These are phyloP conservation scores for Coffea humblotiana DNA, from an alignment of 305 asterid species.

Conservation along the genomic window DNA sequence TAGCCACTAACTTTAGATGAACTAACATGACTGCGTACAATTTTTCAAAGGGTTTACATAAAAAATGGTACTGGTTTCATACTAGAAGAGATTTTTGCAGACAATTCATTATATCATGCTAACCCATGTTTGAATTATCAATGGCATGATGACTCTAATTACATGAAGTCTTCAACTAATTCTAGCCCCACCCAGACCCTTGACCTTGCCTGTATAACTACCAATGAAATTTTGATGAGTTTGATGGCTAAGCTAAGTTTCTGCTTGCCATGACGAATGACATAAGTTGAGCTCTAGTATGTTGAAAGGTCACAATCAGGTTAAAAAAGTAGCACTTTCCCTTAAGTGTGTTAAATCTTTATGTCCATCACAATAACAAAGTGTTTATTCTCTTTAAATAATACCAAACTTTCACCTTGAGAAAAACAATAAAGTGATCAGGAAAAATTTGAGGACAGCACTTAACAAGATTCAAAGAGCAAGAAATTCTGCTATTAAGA, in stretches of 20 bases:
- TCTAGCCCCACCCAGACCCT: not conserved
- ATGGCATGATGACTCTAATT: not conserved
- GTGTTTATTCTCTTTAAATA: not conserved
- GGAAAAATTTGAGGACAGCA: not conserved
- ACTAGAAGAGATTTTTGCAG: not conserved
- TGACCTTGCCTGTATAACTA: not conserved
- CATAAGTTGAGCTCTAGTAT: not conserved
- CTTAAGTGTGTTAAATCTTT: not conserved
- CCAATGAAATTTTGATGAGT: not conserved
- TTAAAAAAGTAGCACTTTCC: not conserved
- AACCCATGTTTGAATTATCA: not conserved
- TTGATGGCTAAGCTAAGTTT: not conserved
- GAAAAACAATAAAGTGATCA: not conserved
- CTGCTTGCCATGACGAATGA: not conserved
- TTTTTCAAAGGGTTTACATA: not conserved
- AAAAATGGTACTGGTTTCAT: not conserved
- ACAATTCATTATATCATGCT: not conserved
- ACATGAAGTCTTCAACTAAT: not conserved
- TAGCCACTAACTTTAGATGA: not conserved
- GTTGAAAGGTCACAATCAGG: too few relatives aligned
- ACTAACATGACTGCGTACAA: not conserved
- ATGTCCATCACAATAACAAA: not conserved
- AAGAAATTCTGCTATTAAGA: not conserved
- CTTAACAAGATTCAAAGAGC: not conserved
- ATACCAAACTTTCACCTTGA: not conserved